Conservation (phyloP, 768 basidiomycete species). For the Saitozyma sp. region DNA sequence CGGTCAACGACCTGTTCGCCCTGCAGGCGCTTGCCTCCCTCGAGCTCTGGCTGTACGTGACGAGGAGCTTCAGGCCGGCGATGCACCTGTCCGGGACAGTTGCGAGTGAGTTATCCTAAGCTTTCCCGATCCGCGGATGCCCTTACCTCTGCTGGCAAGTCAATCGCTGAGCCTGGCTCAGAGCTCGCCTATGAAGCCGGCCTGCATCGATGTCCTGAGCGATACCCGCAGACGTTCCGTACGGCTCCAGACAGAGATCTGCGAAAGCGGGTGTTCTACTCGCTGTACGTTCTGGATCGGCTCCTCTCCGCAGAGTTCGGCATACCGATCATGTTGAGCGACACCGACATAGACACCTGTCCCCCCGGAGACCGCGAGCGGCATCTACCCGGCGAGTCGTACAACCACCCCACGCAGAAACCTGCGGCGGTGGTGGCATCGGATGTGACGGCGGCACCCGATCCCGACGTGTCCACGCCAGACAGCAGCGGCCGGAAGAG, state of each 20-base stretch:
- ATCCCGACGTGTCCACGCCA: too few species aligned
- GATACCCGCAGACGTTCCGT: constrained; percentile 16
- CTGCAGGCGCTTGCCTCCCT: constrained; percentile 24
- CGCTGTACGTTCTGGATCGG: constrained; percentile 27
- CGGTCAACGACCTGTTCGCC: constrained; percentile 20
- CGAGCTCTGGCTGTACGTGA: constrained; percentile 16
- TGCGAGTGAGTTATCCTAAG: constrained; percentile 15
- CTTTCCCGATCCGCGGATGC: too few species aligned
- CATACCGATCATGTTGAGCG: constrained; percentile 28
- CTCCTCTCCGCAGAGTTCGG: constrained; percentile 30
- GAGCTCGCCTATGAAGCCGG: constrained; percentile 30
- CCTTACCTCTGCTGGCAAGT: neutral
- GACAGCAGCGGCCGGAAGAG: neutral
- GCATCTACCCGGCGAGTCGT: constrained; percentile 9
- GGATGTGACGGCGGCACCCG: too few species aligned
- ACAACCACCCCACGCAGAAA: neutral
- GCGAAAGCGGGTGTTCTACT: constrained; percentile 28
- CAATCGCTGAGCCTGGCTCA: neutral
- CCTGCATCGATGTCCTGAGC: constrained; percentile 30
- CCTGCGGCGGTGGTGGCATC: neutral
- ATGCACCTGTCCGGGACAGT: constrained; percentile 21
- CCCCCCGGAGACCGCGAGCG: constrained; percentile 19
- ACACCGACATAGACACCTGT: constrained; percentile 32
- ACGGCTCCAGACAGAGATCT: constrained; percentile 10
- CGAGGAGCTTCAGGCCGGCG: constrained; percentile 16